Evolutionary conservation across 306 rosid species (phyloP).

Genomic region (Cucurbita moschata): DNA sequence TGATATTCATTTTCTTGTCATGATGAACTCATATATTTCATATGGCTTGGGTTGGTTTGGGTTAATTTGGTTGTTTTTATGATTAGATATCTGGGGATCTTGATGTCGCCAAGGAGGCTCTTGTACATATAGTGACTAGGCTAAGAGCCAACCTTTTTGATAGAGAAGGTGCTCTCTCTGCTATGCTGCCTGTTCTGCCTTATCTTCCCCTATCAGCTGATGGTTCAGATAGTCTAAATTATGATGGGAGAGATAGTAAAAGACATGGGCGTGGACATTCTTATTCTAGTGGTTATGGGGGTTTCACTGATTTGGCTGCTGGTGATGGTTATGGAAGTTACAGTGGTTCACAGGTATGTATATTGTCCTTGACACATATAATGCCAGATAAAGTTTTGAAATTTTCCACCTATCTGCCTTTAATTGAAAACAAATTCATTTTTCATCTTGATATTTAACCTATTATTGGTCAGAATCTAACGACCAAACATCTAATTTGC

Average conservation of each 20-base stretch:
- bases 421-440: not conserved
- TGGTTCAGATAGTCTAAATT: slow-evolving; percentile 47
- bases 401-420: not conserved
- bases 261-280: slow-evolving; percentile 86
- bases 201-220: slow-evolving; percentile 71
- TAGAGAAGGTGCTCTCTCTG: slow-evolving; percentile 73
- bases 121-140: slow-evolving; percentile 79
- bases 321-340: slow-evolving; percentile 64
- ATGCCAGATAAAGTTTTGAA: not conserved
- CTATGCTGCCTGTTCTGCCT: slow-evolving; percentile 76
- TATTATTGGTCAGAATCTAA: not conserved
- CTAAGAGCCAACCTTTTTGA: slow-evolving; percentile 85
- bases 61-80: not conserved
- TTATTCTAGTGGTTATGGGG: slow-evolving; percentile 66
- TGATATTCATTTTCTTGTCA: not conserved
- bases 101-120: slow-evolving; percentile 92
- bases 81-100: slow-evolving; percentile 83
- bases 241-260: slow-evolving; percentile 70
- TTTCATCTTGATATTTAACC: not conserved
- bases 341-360: slow-evolving; percentile 72
- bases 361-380: not conserved
- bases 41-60: slow-evolving; percentile 5
- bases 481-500: not conserved
- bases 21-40: not conserved
- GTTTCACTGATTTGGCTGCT: slow-evolving; percentile 53